Base-by-base conservation (phyloP, 208 protist species). In the Trypanosoma congolense region DNA sequence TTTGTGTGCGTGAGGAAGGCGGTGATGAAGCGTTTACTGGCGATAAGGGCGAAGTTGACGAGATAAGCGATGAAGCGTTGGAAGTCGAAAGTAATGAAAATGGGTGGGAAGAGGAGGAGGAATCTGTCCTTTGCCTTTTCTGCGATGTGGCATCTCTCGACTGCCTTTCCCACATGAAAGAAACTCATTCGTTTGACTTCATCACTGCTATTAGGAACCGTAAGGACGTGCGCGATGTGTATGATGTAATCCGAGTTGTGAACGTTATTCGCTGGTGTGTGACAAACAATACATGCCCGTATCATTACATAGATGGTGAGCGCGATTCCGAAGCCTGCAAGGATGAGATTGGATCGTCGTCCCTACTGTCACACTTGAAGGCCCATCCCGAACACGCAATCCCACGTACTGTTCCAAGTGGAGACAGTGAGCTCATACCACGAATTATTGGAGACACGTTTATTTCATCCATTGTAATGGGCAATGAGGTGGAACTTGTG, bases 171-270 rank as follows among this genome's bases (percentile, higher is more conserved):
- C 87, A 90, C 60, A 79, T 93, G 59, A 61, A 50, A 30, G 33
- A 62, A 9, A 57, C 24, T 14, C 82, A 90, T 51, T 9, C 44
- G 8, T 84, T 90, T 46, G 76, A 90, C 44, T 72, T 93, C 26
- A 47, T 53, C 8, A 57, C 56, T 0, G 43, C 66, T 9, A 70
- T 77, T 36, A 63, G 60, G 25, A 31, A 45, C 16, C 79, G 79
- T 21, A 28, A 47, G 4, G 80, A 80, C 36, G 58, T 90, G 16
- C 29, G 53, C 9, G 78, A 82, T 31, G 80, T 83, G 61, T 90
- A 90, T 59, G 86, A 93, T 47, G 33, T 85, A 10, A 88, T 93
- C 38, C 79, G 86, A 8, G 30, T 87, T 16, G 74, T 88, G n/a
- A 93, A 93, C 43, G 61, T 52, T 24, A 70, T 87, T 26, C 80